Base-by-base conservation (phyloP, 345 rosid species). In the Litchi chinensis region DNA sequence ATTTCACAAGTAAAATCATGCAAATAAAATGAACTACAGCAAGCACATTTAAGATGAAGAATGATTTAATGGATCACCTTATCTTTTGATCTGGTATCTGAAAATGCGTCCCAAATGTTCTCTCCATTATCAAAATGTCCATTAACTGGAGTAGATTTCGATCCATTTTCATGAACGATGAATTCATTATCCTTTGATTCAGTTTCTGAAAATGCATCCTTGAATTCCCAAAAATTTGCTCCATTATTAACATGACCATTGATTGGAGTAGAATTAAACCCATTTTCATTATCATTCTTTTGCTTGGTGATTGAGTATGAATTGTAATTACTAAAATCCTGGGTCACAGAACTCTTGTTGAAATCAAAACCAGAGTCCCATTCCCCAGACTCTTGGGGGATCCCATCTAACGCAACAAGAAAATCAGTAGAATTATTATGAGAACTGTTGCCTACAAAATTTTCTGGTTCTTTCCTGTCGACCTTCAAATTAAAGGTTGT, bases 221-320 rank as follows among this genome's bases (percentile, higher is more conserved):
- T 84, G 75, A 86, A 91, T 18, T 77, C 86, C 94, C 92, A 89
- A 13, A 81, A 85, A 63, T 80, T 79, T 82, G 76, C 88, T 40
- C 67, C 84, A 81, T 32, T 32, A 32, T 82, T 68, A 75, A 79
- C 50, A 60, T 71, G 69, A 52, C 76, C 82, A 59, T 67, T 70
- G 63, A 65, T 74, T 26, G 79, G 48, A 48, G 82, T 80, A 56
- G 79, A 85, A 76, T 64, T 67, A 11, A 52, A 72, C 24, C 71
- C 71, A 28, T 70, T 82, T 73, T 66, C 81, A 26, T 8, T 37
- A 66, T 63, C 44, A 26, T 63, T 52, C 22, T 86, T 77, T 22
- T 22, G 78, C 79, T 70, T 70, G 57, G 21, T 87, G 70, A 81
- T 77, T 77, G 76, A 13, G 68, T 52, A 68, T 60, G 83, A 60